phyloP scores from a whole-genome alignment of 176 grass and related monocot species.

The Thinopyrum elongatum region DNA sequence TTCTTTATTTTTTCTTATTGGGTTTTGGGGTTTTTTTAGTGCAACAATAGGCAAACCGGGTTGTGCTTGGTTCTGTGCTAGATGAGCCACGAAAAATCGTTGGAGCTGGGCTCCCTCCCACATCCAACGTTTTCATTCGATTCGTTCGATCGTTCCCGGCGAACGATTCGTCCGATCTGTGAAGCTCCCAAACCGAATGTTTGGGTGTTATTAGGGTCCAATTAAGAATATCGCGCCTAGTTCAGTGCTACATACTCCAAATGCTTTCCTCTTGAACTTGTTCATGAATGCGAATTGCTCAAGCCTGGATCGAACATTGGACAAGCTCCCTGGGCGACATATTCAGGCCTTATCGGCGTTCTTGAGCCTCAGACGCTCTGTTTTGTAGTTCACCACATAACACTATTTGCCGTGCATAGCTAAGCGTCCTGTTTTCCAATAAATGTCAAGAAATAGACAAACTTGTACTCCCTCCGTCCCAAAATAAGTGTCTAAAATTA shows the following conservation, averaged over 20 bases:
- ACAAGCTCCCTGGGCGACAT: constrained; percentile 68
- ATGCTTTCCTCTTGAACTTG: constrained; percentile 87
- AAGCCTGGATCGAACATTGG: constrained; percentile 40
- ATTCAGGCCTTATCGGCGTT: constrained; percentile 58
- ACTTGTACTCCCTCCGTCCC: not conserved
- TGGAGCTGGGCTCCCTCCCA: too few relatives aligned
- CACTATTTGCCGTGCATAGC: not conserved
- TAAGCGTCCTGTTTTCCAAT: not conserved
- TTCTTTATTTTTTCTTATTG: too few relatives aligned
- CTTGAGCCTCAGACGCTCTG: constrained; percentile 83
- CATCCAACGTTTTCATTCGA: too few relatives aligned
- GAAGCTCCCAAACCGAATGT: too few relatives aligned
- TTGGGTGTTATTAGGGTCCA: too few relatives aligned
- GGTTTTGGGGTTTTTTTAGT: too few relatives aligned
- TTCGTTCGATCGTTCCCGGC: too few relatives aligned
- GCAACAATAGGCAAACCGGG: too few relatives aligned
- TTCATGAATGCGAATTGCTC: constrained; percentile 89
- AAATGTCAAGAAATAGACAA: not conserved
- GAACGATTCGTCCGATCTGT: too few relatives aligned
- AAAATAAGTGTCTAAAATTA: too few relatives aligned
- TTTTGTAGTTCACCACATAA: constrained; percentile 15
- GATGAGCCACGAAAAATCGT: too few relatives aligned
- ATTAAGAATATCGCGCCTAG: not conserved
- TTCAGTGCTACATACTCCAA: constrained; percentile 54
- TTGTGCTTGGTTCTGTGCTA: too few relatives aligned